Evolutionary conservation across 1,284 basidiomycete genomes (phyloP).

Genomic region (Malassezia brasiliensis): DNA sequence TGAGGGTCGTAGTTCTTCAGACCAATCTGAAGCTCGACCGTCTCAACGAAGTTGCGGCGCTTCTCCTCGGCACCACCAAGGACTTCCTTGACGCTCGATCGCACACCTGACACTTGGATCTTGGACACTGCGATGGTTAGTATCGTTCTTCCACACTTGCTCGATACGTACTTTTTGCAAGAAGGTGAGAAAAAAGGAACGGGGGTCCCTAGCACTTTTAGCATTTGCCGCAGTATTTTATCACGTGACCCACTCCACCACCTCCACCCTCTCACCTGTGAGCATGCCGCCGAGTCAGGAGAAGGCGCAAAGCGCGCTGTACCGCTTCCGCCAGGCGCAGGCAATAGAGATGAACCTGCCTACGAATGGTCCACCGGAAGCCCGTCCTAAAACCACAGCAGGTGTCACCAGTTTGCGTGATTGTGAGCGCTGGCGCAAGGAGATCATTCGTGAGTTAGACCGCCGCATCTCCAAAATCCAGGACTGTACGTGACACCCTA

Average conservation of each 20-base stretch:
- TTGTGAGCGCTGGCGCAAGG: constrained; percentile 89
- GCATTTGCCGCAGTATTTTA: constrained; percentile 1
- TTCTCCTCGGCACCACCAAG: constrained; percentile 45
- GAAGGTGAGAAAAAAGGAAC: constrained; percentile 6
- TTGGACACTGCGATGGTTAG: constrained; percentile 23
- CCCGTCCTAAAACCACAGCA: constrained; percentile 1
- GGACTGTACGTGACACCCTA: constrained; percentile 54
- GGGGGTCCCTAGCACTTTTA: not conserved
- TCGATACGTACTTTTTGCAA: constrained; percentile 2
- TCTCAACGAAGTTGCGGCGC: constrained; percentile 48
- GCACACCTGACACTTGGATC: constrained; percentile 46
- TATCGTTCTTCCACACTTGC: not conserved
- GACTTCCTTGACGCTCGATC: constrained; percentile 40
- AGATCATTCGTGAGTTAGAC: constrained; percentile 85
- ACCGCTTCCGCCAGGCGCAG: constrained; percentile 94
- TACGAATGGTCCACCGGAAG: not conserved
- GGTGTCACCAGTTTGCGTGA: constrained; percentile 81
- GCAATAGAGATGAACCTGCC: constrained; percentile 79
- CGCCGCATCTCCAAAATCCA: constrained; percentile 96
- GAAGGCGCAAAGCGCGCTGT: constrained; percentile 69
- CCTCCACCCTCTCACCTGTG: not conserved
- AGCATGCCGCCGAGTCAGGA: constrained; percentile 46
- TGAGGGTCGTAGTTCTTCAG: constrained; percentile 49
- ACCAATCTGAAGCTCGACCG: constrained; percentile 49
- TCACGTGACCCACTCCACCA: constrained; percentile 14